Conservation (phyloP, 768 basidiomycete genomes). For the Kwoniella pini region DNA sequence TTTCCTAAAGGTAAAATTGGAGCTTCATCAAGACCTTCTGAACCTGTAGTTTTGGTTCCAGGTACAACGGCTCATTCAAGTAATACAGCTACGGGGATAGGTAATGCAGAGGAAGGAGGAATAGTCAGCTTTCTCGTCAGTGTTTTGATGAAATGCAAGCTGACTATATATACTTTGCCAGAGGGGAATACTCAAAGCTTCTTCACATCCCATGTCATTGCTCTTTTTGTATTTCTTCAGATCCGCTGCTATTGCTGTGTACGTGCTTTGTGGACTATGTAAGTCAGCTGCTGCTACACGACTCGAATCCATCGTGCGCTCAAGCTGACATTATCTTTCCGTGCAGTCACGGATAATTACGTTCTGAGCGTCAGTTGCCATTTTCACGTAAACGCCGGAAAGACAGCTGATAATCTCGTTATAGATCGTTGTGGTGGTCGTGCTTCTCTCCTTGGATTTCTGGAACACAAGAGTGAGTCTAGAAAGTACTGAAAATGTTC, state of each 20-base stretch:
- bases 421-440: conserved; percentile 85
- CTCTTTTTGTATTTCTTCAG: conserved; percentile 88
- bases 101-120: conserved; percentile 77
- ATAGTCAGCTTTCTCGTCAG: conserved; percentile 40
- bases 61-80: conserved; percentile 29
- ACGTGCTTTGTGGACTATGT: conserved; percentile 80
- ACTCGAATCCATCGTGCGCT: background rate
- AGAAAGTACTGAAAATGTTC: background rate
- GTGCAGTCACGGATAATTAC: conserved; percentile 77
- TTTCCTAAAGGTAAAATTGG: conserved; percentile 52
- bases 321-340: conserved; percentile 9
- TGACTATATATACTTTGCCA: conserved; percentile 10
- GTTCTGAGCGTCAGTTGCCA: conserved; percentile 75
- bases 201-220: conserved; percentile 66
- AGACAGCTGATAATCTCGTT: conserved; percentile 14
- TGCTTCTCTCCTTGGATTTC: conserved; percentile 94
- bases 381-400: background rate
- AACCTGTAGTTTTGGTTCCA: conserved; percentile 47
- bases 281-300: conserved; percentile 9
- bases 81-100: conserved; percentile 58
- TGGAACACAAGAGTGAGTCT: conserved; percentile 86
- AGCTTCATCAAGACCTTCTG: conserved; percentile 42
- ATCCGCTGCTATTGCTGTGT: conserved; percentile 81
- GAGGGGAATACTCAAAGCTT: conserved; percentile 45
- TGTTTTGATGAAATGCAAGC: conserved; percentile 1